Evolutionary conservation across 495 filamentous ascomycete genomes (phyloP).

Genomic region (Xylaria bambusicola): DNA sequence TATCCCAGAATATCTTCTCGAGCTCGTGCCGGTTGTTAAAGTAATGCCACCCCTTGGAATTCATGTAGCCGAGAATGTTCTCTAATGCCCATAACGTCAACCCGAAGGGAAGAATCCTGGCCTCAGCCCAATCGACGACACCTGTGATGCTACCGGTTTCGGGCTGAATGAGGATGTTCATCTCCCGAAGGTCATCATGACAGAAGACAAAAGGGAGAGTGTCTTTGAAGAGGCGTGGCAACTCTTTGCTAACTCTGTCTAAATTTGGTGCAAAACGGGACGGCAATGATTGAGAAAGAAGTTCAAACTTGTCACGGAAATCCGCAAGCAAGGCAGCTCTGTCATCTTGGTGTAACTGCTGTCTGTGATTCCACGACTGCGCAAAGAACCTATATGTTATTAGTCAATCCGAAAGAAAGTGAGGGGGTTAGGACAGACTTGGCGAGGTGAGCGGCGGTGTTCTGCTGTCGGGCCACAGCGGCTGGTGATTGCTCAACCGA

Average conservation of each 20-base stretch:
- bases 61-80: slow-evolving; percentile 43
- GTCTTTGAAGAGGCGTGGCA: slow-evolving; percentile 32
- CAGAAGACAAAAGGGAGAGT: slow-evolving; percentile 41
- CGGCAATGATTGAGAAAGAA: slow-evolving; percentile 14
- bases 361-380: slow-evolving; percentile 12
- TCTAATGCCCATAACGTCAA: slow-evolving; percentile 45
- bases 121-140: slow-evolving; percentile 50
- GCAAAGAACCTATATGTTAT: slow-evolving; percentile 14
- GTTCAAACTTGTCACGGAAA: not conserved
- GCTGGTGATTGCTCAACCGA: not conserved
- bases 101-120: slow-evolving; percentile 47
- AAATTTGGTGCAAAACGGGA: slow-evolving; percentile 18
- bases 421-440: not conserved
- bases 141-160: slow-evolving; percentile 44
- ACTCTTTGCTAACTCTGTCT: slow-evolving; percentile 24
- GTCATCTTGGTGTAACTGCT: slow-evolving; percentile 1
- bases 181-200: slow-evolving; percentile 47
- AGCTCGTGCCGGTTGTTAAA: slow-evolving; percentile 26
- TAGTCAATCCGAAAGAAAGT: not conserved
- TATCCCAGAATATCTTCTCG: slow-evolving; percentile 22
- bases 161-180: slow-evolving; percentile 46
- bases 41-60: slow-evolving; percentile 43
- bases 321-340: slow-evolving; percentile 7
- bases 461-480: not conserved
- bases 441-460: not conserved